Evolutionary conservation across 192 early-diverging fungal species (phyloP).

Genomic region (Chytriomyces sp.): DNA sequence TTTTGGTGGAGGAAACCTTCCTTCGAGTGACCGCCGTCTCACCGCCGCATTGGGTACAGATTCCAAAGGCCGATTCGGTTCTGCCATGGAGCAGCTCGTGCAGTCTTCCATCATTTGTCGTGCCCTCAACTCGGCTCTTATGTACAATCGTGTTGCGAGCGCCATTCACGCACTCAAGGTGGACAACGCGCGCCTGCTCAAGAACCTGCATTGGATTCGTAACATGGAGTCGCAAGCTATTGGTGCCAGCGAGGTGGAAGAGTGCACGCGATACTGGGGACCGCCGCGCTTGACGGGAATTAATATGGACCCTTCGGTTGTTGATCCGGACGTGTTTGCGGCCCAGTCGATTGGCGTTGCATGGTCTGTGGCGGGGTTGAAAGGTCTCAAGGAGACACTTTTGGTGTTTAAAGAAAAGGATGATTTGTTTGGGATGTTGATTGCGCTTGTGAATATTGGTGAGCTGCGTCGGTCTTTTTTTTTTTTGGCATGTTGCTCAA

Average conservation of each 20-base stretch:
- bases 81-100: conserved; percentile 36
- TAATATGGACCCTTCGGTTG: conserved; percentile 31
- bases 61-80: conserved; percentile 39
- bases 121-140: conserved; percentile 19
- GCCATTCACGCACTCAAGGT: conserved; percentile 36
- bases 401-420: conserved; percentile 13
- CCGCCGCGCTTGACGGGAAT: conserved; percentile 33
- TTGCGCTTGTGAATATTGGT: conserved; percentile 26
- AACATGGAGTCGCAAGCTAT: conserved; percentile 46
- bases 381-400: conserved; percentile 10
- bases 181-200: conserved; percentile 35
- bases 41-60: conserved; percentile 2
- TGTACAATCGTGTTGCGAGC: conserved; percentile 22
- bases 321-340: conserved; percentile 26
- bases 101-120: conserved; percentile 35
- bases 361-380: conserved; percentile 32
- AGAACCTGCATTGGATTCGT: conserved; percentile 47
- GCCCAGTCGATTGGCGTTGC: conserved; percentile 22
- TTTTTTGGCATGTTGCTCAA: not conserved
- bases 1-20: conserved; percentile 21
- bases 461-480: not conserved
- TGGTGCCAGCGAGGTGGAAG: conserved; percentile 40
- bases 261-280: conserved; percentile 39
- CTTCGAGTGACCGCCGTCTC: too few relatives aligned
- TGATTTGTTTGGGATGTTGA: conserved; percentile 26